Conservation (phyloP, 306 rosid species). For the Prunus mongolica region DNA sequence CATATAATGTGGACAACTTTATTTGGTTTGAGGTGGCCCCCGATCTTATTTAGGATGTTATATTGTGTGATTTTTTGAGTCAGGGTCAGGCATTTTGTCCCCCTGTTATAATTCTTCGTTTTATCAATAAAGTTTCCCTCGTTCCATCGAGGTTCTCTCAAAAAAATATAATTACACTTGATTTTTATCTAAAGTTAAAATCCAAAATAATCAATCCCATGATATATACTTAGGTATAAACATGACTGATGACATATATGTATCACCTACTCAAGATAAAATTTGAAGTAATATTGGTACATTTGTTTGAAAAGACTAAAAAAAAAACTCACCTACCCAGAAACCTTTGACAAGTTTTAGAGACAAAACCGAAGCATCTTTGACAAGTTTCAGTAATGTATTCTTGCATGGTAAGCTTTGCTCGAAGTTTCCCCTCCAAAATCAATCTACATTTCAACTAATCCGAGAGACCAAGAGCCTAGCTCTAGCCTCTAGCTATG, state of each 20-base stretch:
- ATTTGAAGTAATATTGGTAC: not conserved
- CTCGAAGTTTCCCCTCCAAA: not conserved
- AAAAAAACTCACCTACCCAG: conserved; percentile 15
- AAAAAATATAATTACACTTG: too few species aligned
- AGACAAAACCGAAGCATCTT: conserved; percentile 1
- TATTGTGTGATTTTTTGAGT: too few species aligned
- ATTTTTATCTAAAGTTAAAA: not conserved
- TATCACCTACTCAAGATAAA: not conserved
- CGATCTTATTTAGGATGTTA: too few species aligned
- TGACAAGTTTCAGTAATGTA: conserved; percentile 15
- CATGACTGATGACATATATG: not conserved
- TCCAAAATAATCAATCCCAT: not conserved
- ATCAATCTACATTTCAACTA: not conserved
- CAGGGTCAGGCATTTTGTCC: too few species aligned
- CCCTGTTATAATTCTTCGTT: too few species aligned
- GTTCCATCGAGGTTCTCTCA: too few species aligned
- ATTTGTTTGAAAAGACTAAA: not conserved
- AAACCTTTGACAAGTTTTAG: conserved; percentile 24
- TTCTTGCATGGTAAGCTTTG: not conserved
- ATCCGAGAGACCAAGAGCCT: not conserved
- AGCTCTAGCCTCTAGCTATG: too few species aligned
- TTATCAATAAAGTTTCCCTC: too few species aligned
- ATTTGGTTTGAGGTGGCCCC: too few species aligned
- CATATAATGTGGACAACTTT: not conserved
- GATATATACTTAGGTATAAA: not conserved